These are phyloP conservation scores for Fomitopsis schrenkii DNA, from an alignment of 1,284 basidiomycete genomes.

Conservation along the genomic window DNA sequence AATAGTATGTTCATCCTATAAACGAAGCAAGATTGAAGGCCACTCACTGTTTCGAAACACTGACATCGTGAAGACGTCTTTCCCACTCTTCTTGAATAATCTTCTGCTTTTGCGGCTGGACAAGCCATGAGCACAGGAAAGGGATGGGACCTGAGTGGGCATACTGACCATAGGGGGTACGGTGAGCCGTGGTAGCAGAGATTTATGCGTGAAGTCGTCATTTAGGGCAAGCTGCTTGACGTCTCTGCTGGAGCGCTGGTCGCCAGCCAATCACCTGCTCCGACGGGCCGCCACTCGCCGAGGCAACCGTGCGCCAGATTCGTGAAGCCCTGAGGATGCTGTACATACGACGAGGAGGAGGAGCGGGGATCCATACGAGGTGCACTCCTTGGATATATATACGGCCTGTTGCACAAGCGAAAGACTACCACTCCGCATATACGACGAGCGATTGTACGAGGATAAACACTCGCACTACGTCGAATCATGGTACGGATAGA, in stretches of 20 bases:
- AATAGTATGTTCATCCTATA: conserved; percentile 61
- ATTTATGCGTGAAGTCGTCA: conserved; percentile 24
- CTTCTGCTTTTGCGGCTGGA: conserved; percentile 37
- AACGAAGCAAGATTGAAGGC: conserved; percentile 7
- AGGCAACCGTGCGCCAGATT: background rate
- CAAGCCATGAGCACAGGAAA: conserved; percentile 5
- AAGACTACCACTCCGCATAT: no score
- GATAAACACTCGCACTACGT: no score
- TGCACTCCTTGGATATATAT: no score
- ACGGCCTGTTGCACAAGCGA: no score
- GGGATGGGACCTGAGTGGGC: conserved; percentile 5
- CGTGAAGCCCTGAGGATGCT: background rate
- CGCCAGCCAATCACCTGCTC: background rate
- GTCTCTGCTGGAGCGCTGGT: background rate
- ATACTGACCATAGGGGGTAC: conserved; percentile 29
- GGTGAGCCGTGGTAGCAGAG: conserved; percentile 9
- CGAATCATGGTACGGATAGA: no score
- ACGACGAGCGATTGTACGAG: no score
- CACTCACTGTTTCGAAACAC: conserved; percentile 75
- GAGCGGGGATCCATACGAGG: no score
- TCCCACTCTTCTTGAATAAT: conserved; percentile 77
- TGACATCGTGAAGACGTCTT: conserved; percentile 66
- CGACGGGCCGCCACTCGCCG: no score
- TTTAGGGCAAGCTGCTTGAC: conserved; percentile 26
- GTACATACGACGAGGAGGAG: no score